A percentile compares a stretch with the other conserved stretches of the same genome.
phyloP scores from a whole-genome alignment of 129 eudicot genomes.

The Silybum marianum region DNA sequence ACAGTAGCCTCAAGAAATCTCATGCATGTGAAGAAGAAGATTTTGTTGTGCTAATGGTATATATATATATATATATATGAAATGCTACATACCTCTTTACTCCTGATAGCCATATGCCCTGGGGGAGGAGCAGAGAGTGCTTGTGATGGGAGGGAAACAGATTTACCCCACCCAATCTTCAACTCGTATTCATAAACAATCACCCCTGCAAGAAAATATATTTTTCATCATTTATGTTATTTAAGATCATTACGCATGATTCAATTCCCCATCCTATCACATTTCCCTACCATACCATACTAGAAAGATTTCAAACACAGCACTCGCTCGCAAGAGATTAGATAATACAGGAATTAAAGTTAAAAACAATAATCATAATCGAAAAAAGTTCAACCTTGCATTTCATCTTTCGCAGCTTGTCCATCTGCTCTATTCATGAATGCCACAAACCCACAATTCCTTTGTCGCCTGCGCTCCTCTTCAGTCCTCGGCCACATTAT shows the following conservation, averaged over 20 bases:
- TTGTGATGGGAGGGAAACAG: constrained; percentile 97
- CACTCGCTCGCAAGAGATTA: background rate
- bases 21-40: background rate
- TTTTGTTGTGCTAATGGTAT: background rate
- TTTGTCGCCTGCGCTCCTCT: constrained; percentile 85
- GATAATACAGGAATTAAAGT: background rate
- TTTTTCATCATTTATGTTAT: background rate
- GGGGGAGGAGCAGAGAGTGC: constrained; percentile 99
- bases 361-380: background rate
- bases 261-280: background rate
- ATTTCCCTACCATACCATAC: background rate
- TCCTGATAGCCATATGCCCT: constrained; percentile 98
- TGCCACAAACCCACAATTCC: constrained; percentile 97
- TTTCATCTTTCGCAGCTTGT: constrained; percentile 98
- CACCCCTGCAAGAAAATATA: constrained; percentile 61
- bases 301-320: background rate
- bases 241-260: background rate
- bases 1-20: background rate
- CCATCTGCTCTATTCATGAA: constrained; percentile 97
- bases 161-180: constrained; percentile 99
- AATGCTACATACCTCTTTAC: constrained; percentile 70
- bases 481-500: constrained; percentile 99
- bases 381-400: constrained; percentile 68
- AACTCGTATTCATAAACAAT: constrained; percentile 92
- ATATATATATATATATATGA: background rate